Conservation (phyloP, 2,329 filamentous ascomycete species). For the Dactylella cylindrospora region DNA sequence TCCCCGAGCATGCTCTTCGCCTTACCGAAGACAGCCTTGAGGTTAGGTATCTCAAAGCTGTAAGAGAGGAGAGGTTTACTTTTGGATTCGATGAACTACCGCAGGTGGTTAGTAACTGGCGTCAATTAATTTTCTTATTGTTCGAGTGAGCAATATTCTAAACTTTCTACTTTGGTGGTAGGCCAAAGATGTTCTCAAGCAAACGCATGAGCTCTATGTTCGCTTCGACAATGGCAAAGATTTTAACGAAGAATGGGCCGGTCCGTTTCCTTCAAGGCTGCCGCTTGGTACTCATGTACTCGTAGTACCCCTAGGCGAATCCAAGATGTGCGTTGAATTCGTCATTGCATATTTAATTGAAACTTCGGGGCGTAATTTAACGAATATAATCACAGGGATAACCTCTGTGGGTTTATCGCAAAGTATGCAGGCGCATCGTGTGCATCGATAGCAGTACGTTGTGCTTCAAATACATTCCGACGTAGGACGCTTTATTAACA, state of each 20-base stretch:
- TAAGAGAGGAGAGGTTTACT: slow-evolving; percentile 46
- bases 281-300: slow-evolving; percentile 28
- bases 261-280: slow-evolving; percentile 34
- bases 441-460: slow-evolving; percentile 21
- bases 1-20: slow-evolving; percentile 19
- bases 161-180: neutral
- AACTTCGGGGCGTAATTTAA: slow-evolving; percentile 8
- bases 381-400: slow-evolving; percentile 17
- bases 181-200: slow-evolving; percentile 27
- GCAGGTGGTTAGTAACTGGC: slow-evolving; percentile 24
- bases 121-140: neutral
- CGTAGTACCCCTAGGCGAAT: slow-evolving; percentile 18
- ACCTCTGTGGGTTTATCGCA: slow-evolving; percentile 26
- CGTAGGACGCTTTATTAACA: neutral
- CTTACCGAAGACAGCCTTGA: slow-evolving; percentile 20
- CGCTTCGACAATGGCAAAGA: slow-evolving; percentile 37
- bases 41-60: slow-evolving; percentile 32
- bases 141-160: too few relatives aligned
- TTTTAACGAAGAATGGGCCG: slow-evolving; percentile 11
- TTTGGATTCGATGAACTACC: slow-evolving; percentile 46
- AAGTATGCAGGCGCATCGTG: slow-evolving; percentile 27
- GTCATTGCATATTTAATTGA: neutral
- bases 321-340: slow-evolving; percentile 24
- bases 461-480: neutral
- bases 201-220: slow-evolving; percentile 32